Conservation (phyloP, 768 basidiomycete species). For the Boletus rubroflammeus region DNA sequence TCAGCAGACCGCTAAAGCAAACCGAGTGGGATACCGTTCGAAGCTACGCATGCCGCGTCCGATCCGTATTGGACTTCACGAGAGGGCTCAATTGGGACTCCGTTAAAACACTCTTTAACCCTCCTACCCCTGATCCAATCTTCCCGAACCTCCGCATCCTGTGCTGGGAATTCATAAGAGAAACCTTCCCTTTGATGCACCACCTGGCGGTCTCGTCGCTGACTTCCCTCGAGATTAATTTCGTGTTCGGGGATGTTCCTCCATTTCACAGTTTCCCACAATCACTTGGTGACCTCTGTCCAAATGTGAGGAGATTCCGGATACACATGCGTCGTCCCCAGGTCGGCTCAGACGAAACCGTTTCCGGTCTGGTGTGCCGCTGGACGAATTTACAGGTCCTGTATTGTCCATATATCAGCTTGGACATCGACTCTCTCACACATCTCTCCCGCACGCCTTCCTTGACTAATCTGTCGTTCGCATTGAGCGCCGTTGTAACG, state of each 20-base stretch:
- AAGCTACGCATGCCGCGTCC: conserved; percentile 10
- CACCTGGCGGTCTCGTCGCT: conserved; percentile 13
- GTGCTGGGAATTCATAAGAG: conserved; percentile 19
- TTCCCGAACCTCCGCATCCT: conserved; percentile 20
- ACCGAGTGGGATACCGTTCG: conserved; percentile 13
- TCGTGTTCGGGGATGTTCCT: conserved; percentile 17
- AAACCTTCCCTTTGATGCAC: conserved; percentile 14
- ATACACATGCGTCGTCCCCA: conserved; percentile 18
- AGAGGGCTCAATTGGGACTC: conserved; percentile 17
- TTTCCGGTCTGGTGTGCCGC: conserved; percentile 12
- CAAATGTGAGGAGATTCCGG: conserved; percentile 9
- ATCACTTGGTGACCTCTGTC: conserved; percentile 17
- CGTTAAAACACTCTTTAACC: conserved; percentile 14
- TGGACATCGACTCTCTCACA: conserved; percentile 12
- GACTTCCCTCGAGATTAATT: conserved; percentile 20
- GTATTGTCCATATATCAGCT: conserved; percentile 10
- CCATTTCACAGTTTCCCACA: conserved; percentile 17
- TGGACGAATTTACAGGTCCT: conserved; percentile 17
- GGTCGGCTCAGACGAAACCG: conserved; percentile 3
- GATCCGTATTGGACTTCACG: conserved; percentile 12
- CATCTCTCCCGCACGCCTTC: conserved; percentile 16
- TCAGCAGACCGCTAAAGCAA: conserved; percentile 9
- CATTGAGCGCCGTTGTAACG: not conserved
- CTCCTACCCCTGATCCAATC: conserved; percentile 12
- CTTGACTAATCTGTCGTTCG: conserved; percentile 10